Evolutionary conservation across 176 grass and related monocot genomes (phyloP).

Genomic region (Poa annua): DNA sequence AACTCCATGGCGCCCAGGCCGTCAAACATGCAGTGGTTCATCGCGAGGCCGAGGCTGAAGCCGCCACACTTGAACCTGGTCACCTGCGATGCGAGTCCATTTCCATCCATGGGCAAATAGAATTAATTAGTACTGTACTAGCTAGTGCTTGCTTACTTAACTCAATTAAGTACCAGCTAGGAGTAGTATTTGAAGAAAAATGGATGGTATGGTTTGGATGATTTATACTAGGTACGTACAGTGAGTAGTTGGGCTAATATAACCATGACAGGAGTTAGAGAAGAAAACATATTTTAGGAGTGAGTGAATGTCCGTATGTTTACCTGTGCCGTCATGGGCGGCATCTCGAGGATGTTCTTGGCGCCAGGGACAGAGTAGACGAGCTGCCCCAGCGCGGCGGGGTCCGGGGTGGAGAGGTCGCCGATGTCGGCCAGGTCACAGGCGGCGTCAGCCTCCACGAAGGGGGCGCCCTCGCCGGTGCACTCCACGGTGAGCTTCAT

Average conservation of each 20-base stretch:
- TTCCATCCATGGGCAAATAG: too few species aligned
- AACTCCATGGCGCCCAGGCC: conserved; percentile 95
- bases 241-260: too few species aligned
- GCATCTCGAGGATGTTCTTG: conserved; percentile 93
- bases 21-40: conserved; percentile 99
- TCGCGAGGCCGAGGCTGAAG: conserved; percentile 69
- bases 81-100: too few species aligned
- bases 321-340: conserved; percentile 90
- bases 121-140: too few species aligned
- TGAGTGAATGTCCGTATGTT: too few species aligned
- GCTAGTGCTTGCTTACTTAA: too few species aligned
- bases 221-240: too few species aligned
- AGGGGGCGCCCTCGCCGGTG: conserved; percentile 74
- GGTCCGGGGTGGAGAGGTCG: conserved; percentile 76
- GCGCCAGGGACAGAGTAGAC: conserved; percentile 76
- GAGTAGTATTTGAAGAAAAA: too few species aligned
- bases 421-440: conserved; percentile 66
- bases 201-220: too few species aligned
- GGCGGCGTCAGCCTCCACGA: conserved; percentile 81
- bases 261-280: too few species aligned
- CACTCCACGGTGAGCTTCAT: conserved; percentile 87
- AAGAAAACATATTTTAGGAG: too few species aligned
- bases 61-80: conserved; percentile 85
- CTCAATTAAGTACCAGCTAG: too few species aligned
- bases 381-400: conserved; percentile 73